Percentiles rank a stretch among this genome's conserved stretches.
These are phyloP conservation scores for Stentor roeselii DNA, from an alignment of 73 alveolate genomes.

Conservation along the genomic window DNA sequence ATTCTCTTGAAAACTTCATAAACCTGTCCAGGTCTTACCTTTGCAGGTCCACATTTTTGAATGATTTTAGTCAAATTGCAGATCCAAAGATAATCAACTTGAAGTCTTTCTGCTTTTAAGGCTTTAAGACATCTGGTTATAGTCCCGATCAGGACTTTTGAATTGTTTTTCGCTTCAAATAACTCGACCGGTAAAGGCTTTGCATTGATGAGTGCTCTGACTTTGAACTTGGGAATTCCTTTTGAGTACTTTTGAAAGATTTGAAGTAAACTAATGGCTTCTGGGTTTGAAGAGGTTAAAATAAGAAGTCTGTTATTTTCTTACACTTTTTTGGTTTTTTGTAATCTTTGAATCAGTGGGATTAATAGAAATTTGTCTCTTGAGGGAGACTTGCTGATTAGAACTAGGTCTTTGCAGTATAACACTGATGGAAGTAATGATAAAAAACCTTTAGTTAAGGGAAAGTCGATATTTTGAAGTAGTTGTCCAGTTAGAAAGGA, in stretches of 20 bases:
- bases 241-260: not conserved
- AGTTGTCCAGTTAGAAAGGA: not conserved
- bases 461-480: not conserved
- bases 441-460: not conserved
- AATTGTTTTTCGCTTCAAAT: not conserved
- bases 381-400: not conserved
- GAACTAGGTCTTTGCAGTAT: not conserved
- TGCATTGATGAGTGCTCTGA: not conserved
- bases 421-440: not conserved
- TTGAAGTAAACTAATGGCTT: not conserved
- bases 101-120: not conserved
- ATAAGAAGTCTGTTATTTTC: not conserved
- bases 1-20: not conserved
- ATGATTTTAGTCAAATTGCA: no score
- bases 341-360: not conserved
- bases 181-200: not conserved
- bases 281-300: not conserved
- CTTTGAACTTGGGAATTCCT: not conserved
- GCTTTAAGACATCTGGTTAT: not conserved
- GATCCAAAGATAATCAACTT: not conserved
- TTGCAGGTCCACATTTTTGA: not conserved
- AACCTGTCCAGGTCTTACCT: not conserved
- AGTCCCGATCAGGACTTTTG: not conserved
- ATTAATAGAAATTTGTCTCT: not conserved
- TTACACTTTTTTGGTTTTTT: not conserved